A percentile compares a stretch with the other conserved stretches of the same genome.
These are phyloP conservation scores for Coemansia furcata DNA, from an alignment of 192 early-diverging fungal species.

Conservation along the genomic window DNA sequence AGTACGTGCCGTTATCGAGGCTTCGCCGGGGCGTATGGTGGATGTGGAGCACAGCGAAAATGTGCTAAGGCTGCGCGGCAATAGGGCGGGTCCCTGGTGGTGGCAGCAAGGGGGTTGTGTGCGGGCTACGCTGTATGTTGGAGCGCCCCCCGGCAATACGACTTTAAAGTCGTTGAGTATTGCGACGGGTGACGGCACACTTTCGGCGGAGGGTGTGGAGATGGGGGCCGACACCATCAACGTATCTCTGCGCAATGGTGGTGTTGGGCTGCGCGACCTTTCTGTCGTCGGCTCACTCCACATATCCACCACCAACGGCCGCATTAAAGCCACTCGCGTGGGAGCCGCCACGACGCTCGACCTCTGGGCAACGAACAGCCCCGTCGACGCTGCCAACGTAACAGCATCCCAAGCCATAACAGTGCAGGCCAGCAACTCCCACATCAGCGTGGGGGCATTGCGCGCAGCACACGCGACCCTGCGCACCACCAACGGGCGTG, in stretches of 20 bases:
- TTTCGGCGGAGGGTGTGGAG: slow-evolving; percentile 11
- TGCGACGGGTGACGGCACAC: slow-evolving; percentile 7
- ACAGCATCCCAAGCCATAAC: not conserved
- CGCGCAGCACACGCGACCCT: not conserved
- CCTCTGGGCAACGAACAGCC: not conserved
- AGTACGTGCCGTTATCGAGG: slow-evolving; percentile 32
- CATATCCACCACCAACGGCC: slow-evolving; percentile 17
- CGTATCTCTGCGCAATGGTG: slow-evolving; percentile 10
- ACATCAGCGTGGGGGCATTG: not conserved
- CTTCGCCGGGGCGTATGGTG: not conserved
- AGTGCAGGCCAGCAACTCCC: not conserved
- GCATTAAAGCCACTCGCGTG: slow-evolving; percentile 12
- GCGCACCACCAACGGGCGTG: slow-evolving; percentile 8
- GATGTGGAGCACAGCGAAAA: not conserved
- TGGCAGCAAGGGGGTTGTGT: slow-evolving; percentile 36
- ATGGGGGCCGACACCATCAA: not conserved
- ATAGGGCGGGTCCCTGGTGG: not conserved
- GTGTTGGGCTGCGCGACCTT: slow-evolving; percentile 16
- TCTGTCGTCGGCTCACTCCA: slow-evolving; percentile 1
- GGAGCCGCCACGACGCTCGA: not conserved
- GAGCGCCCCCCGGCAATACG: not conserved
- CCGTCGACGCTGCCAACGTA: not conserved
- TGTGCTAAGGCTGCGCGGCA: not conserved
- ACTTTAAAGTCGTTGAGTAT: not conserved
- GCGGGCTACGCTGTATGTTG: slow-evolving; percentile 19